Evolutionary conservation across 1,284 basidiomycete species (phyloP), one percentile per base, ranked within the genome.

Genomic region (Peniophora sp.): DNA sequence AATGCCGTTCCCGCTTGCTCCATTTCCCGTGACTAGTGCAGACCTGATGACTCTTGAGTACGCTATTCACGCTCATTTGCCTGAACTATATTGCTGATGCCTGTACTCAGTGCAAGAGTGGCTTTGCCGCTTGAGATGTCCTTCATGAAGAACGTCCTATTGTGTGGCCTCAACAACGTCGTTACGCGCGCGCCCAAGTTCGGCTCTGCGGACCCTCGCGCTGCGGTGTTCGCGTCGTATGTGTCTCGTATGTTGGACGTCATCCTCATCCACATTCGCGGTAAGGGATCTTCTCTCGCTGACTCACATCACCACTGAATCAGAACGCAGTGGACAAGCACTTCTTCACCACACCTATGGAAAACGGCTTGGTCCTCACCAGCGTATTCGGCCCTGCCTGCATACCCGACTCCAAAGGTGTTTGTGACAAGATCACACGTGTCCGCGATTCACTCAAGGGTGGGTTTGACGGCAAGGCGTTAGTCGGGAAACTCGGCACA

Each of bases 91-190:
- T 44, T 14, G 43, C 27, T 10, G 39, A 17, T 24, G 9, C 27
- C 49, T 54, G 19, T n/a, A n/a, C n/a, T n/a, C 17, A 50, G 49
- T 35, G 20, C 43, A 45, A 23, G 48, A 47, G 23, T 8, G 50
- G 48, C 51, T 22, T 17, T 50, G 8, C 41, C 49, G 16, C 50
- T 55, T 34, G 48, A 55, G 32, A 49, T 58, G 47, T 43, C 55
- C 14, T 56, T 56, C 44, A 56, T 56, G 52, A 56, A 56, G 55
- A 56, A 56, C 41, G 56, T 54, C n/a, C 48, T 56, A 16, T 38
- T 56, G 41, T 47, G 54, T 22, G 52, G 47, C 17, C 23, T 56
- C 20, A 56, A 56, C 47, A 56, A 51, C 27, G 48, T 56, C 17
- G 19, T 51, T 41, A 34, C 34, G 5, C 55, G n/a, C 11, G 55